A percentile compares a stretch with the other conserved stretches of the same genome.
phyloP scores from a whole-genome alignment of 1,284 basidiomycete genomes.

The Inonotus hispidus region DNA sequence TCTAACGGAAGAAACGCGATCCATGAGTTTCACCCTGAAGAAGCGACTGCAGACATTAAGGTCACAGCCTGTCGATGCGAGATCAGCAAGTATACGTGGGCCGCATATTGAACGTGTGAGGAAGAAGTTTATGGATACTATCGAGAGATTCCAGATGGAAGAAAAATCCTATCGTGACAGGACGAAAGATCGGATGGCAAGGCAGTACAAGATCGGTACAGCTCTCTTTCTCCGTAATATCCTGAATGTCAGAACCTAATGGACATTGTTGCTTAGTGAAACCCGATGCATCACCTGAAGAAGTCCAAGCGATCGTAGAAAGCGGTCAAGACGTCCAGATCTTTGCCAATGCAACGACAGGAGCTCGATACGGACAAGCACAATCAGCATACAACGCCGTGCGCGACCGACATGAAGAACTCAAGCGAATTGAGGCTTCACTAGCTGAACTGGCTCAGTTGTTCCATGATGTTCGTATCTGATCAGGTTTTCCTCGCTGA shows the following conservation, averaged over 20 bases:
- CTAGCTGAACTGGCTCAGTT: conserved; percentile 91
- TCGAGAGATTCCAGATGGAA: conserved; percentile 83
- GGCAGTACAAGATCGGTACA: conserved; percentile 92
- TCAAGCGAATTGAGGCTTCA: conserved; percentile 91
- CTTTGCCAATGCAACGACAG: conserved; percentile 91
- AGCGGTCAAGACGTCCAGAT: conserved; percentile 79
- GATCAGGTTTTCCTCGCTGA: not conserved
- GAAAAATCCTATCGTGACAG: conserved; percentile 91
- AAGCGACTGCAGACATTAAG: conserved; percentile 76
- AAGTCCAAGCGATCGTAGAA: conserved; percentile 82
- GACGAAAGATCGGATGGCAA: conserved; percentile 91
- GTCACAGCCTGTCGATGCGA: conserved; percentile 61
- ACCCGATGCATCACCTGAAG: conserved; percentile 90
- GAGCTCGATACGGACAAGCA: conserved; percentile 86
- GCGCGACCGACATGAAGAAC: conserved; percentile 93
- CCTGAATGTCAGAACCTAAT: not conserved
- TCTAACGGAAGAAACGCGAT: conserved; percentile 74
- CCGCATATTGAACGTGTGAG: conserved; percentile 67
- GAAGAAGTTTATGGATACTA: conserved; percentile 78
- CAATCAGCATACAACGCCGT: conserved; percentile 92
- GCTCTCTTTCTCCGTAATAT: conserved; percentile 22
- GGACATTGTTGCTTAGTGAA: conserved; percentile 54
- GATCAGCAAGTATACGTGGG: conserved; percentile 28
- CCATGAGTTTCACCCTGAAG: conserved; percentile 72
- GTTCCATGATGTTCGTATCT: conserved; percentile 77